These are phyloP conservation scores for Aspergillus pseudoterreus DNA, from an alignment of 2,329 filamentous ascomycete genomes.

Conservation along the genomic window DNA sequence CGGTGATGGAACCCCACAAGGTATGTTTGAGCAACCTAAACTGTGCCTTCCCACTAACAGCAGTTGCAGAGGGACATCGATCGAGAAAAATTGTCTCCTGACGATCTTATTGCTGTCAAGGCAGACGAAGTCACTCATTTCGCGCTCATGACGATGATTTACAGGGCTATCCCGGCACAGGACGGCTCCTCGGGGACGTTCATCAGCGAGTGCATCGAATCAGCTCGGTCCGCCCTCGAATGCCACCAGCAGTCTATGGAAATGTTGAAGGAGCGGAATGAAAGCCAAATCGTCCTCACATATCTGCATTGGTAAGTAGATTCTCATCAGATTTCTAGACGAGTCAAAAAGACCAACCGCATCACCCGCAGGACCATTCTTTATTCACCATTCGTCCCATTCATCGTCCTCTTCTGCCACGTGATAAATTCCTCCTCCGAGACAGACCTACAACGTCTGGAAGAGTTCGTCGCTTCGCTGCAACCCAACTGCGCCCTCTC, in stretches of 20 bases:
- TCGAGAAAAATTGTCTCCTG: too few species aligned
- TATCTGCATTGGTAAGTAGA: conserved; percentile 34
- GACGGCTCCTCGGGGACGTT: conserved; percentile 27
- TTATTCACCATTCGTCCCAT: conserved; percentile 48
- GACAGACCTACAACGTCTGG: conserved; percentile 53
- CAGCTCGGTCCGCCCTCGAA: conserved; percentile 33
- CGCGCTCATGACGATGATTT: conserved; percentile 37
- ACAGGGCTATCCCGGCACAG: conserved; percentile 36
- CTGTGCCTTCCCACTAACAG: too few species aligned
- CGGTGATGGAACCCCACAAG: conserved; percentile 28
- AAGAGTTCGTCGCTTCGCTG: conserved; percentile 56
- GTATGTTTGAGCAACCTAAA: conserved; percentile 9
- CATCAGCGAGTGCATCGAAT: conserved; percentile 34
- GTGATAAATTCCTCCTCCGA: conserved; percentile 50
- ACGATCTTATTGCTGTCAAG: conserved; percentile 6
- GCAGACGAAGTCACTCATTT: conserved; percentile 35
- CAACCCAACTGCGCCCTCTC: conserved; percentile 51
- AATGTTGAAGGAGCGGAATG: conserved; percentile 23
- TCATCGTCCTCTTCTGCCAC: conserved; percentile 49
- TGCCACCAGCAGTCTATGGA: conserved; percentile 29
- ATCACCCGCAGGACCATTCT: conserved; percentile 32
- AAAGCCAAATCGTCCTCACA: conserved; percentile 24
- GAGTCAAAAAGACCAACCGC: background rate
- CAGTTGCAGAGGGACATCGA: too few species aligned
- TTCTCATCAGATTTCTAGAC: background rate